A percentile compares a stretch with the other conserved stretches of the same genome.
phyloP scores from a whole-genome alignment of 2,329 filamentous ascomycete species.

The Paecilomyces niveus region DNA sequence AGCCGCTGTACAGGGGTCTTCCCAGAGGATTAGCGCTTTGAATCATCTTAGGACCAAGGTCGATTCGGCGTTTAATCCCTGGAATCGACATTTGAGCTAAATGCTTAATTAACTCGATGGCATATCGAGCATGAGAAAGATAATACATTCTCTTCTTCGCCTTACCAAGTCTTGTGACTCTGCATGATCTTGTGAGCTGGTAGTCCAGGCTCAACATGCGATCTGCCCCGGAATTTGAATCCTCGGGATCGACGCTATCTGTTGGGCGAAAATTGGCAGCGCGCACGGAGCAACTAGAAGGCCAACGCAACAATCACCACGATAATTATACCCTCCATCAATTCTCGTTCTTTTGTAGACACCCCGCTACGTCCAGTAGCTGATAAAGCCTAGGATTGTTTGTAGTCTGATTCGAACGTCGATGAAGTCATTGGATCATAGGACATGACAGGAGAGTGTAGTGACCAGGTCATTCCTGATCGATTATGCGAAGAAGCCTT shows the following conservation, averaged over 20 bases:
- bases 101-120: not conserved
- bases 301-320: not conserved
- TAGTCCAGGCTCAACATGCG: not conserved
- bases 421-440: not conserved
- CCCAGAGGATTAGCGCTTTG: not conserved
- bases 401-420: not conserved
- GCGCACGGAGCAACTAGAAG: not conserved
- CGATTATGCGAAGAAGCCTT: not conserved
- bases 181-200: not conserved
- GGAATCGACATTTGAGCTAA: not conserved
- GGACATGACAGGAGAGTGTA: not conserved
- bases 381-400: not conserved
- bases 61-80: not conserved
- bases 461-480: not conserved
- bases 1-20: not conserved
- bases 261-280: not conserved
- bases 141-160: not conserved
- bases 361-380: not conserved
- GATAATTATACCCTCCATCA: not conserved
- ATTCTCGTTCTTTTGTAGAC: not conserved
- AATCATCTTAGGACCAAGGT: not conserved
- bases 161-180: not conserved
- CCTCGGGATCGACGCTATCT: not conserved
- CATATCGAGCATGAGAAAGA: not conserved
- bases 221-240: slow-evolving; percentile 1